These are phyloP conservation scores for Cadophora sp. DNA, from an alignment of 2,329 filamentous ascomycete genomes.

Conservation along the genomic window DNA sequence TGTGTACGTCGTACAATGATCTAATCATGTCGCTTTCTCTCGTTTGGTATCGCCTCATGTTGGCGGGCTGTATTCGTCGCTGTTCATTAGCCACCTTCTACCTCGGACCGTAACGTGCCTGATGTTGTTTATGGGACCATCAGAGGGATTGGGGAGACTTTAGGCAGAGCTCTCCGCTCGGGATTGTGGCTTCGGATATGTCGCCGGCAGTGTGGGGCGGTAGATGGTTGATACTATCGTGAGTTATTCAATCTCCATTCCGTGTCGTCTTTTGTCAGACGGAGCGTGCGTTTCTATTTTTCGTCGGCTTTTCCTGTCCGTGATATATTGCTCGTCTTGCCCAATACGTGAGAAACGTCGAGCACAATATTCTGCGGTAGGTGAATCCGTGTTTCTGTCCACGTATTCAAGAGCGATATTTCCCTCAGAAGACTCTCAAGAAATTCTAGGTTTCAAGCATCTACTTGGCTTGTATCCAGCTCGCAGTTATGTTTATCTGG, in stretches of 20 bases:
- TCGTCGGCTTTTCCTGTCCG: too few species aligned
- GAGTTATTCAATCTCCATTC: neutral
- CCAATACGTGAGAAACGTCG: neutral
- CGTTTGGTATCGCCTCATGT: neutral
- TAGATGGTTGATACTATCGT: neutral
- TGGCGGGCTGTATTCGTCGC: neutral
- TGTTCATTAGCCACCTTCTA: neutral
- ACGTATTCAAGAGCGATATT: neutral
- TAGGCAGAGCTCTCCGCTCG: neutral
- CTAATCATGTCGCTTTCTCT: constrained; percentile 1
- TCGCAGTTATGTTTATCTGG: neutral
- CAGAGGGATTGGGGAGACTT: neutral
- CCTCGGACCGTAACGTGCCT: neutral
- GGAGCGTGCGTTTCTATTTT: too few species aligned
- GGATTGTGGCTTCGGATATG: neutral
- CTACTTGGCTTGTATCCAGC: neutral
- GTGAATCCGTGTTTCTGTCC: neutral
- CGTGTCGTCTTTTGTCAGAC: neutral
- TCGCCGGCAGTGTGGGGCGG: neutral
- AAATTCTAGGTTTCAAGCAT: neutral
- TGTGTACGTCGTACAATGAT: neutral
- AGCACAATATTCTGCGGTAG: neutral
- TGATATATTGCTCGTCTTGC: neutral
- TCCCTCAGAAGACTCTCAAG: neutral
- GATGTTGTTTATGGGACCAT: neutral